Evolutionary conservation across 2,329 filamentous ascomycete genomes (phyloP), one percentile per base, ranked within the genome.

Genomic region (Verticillium zaregamsianum): DNA sequence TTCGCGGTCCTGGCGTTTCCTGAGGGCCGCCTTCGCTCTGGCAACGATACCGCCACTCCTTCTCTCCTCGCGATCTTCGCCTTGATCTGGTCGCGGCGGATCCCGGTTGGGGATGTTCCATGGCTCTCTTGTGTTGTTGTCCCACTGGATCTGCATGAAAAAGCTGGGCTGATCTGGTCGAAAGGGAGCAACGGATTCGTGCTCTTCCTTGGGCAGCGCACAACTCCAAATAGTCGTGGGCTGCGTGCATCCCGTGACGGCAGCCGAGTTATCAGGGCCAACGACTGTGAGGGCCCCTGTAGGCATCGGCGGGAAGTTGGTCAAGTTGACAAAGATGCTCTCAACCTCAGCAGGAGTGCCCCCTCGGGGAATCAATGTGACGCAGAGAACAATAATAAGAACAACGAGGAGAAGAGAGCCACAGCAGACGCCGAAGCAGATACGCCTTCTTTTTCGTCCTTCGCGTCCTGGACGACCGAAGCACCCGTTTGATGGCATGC

Each of bases 161-260:
- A 97, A 92, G 58, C 89, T 91, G 0, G 93, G 93, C 69, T 92
- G 86, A 64, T 89, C 83, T 0, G 87, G 78, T 39, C 82, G 79
- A 69, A 88, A 91, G 0, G 88, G 87, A 2, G 80, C 77, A 54
- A 89, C 85, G 1, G 82, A 81, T 3, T 82, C 76, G 54, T 93
- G 90, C 63, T 91, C 77, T 67, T 93, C 91, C 71, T 92, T 92
- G 2, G 93, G 92, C 17, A 96, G 75, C 12, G 88, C 84, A 73
- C 93, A 98, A 71, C 90, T 96, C 93, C 93, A 98, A 60, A 95
- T 74, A 0, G 90, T 91, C 11, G 86, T 80, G 0, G 90, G 90
- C 8, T 82, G 79, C 4, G 93, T 87, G 67, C 93, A 98, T 7
- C 84, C 86, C 25, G 85, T 85, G 60, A 86, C 83, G n/a, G 85